Base-by-base conservation (phyloP, 139 green algal genomes). In the Chlorella sp. region DNA sequence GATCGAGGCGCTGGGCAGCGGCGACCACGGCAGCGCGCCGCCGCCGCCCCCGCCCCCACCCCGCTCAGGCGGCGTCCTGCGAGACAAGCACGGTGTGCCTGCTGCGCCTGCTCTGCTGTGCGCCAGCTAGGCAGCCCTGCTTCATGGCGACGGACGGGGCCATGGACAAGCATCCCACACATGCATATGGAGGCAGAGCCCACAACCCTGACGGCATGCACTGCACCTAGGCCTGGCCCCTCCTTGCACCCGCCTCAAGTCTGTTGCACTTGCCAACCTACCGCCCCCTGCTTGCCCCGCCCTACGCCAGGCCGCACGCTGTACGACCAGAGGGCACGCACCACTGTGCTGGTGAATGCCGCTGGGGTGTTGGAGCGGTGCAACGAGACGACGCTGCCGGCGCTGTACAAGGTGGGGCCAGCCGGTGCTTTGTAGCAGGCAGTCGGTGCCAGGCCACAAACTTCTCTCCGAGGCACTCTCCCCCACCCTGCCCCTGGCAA, bases 321-420 rank as follows among this genome's bases (percentile, higher is more conserved):
- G 32, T 88, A 86, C 61, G 89, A 92, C 89, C 89, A 92, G 85
- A 81, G 89, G 14, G 89, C 89, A 28, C 83, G 89, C 60, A 92
- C 89, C 30, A 92, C 89, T 4, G 89, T 92, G 75, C 85, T 92
- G 0, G 85, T 92, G 48, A 91, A 88, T 28, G 19, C 77, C 22
- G 89, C 89, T 0, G 89, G 89, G 76, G 80, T 92, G 3, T 80
- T 92, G 76, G 89, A 92, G 61, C 73, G 89, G 60, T 90, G 86
- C 81, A 92, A 92, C 77, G 89, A 92, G 61, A 85, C 90, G 83
- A 92, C 89, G 19, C 75, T 92, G 89, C 89, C 89, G 12, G 89
- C 89, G 12, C 64, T 73, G 64, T 73, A 30, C 64, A 76, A 76
- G 21, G 21, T 34, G 24, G 68, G 28, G 1, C 28, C 28, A 32